Base-by-base conservation (phyloP, 495 filamentous ascomycete species). In the Parmelia sp. region DNA sequence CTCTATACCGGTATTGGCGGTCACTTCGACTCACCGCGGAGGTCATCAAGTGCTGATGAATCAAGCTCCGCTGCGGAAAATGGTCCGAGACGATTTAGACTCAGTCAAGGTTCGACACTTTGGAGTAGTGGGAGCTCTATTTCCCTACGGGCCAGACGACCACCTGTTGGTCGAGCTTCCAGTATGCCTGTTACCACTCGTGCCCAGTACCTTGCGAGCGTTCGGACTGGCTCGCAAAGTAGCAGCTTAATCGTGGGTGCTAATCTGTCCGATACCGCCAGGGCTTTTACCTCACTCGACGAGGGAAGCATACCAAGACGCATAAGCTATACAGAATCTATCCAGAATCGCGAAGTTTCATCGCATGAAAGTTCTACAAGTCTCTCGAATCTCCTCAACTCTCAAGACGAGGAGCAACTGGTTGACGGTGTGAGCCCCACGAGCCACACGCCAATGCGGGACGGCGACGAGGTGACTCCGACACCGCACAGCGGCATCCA, bases 21-120 rank as follows among this genome's bases (percentile, higher is more conserved):
- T 59, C 57, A 59, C 23, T 42, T 59, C 27, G 40, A 39, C n/a
- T 39, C 37, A 29, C 15, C 37, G n/a, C 49, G 27, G 27, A 53
- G 49, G 49, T 53, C 49, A 31, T 53, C 49, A 31, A 53, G 49
- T 31, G 49, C 27, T 31, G 27, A 53, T 53, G 49, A 31, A 31
- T 53, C 49, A 53, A 53, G 49, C 49, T 53, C 49, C 25, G 27
- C 49, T 31, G 49, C 25, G 12, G 49, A 53, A 31, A 53, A 25
- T 53, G 49, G 49, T 29, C 14, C 49, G 49, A 31, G 49, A 31
- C 49, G 49, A 31, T 17, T 19, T 0, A 53, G 49, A 12, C 27
- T 53, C 49, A 53, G 27, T 53, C 49, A 53, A 29, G 49, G 49
- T 31, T 31, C 27, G 5, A 53, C 49, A 31, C 49, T 31, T 31